Conservation (phyloP, 495 filamentous ascomycete genomes). For the Paragyromitra xinjiangensis region DNA sequence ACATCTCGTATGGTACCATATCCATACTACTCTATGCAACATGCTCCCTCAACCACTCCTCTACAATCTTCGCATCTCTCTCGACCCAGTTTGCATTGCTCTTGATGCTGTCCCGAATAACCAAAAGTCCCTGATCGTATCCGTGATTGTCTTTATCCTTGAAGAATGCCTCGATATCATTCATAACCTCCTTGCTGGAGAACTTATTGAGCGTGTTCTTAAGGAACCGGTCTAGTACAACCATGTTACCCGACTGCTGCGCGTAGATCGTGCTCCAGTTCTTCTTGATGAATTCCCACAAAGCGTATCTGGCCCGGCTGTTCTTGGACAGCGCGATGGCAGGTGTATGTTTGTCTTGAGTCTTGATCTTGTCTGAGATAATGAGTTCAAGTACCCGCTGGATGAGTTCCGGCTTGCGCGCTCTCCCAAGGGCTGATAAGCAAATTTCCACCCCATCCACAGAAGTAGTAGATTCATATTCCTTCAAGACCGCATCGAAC, state of each 20-base stretch:
- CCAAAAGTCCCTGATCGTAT: conserved; percentile 79
- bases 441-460: conserved; percentile 90
- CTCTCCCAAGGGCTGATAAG: conserved; percentile 77
- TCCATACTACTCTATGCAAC: conserved; percentile 45
- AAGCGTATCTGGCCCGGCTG: conserved; percentile 69
- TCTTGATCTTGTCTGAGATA: conserved; percentile 76
- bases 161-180: conserved; percentile 87
- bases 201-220: conserved; percentile 80
- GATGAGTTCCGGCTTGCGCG: conserved; percentile 73
- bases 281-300: conserved; percentile 85
- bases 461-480: conserved; percentile 80
- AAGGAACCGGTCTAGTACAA: conserved; percentile 87
- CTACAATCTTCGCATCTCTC: conserved; percentile 72
- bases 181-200: conserved; percentile 70
- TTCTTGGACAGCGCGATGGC: conserved; percentile 76
- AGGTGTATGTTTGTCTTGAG: conserved; percentile 87
- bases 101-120: conserved; percentile 80
- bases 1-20: background rate
- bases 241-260: conserved; percentile 78
- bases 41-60: conserved; percentile 75
- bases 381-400: conserved; percentile 77
- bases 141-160: conserved; percentile 78
- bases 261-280: conserved; percentile 76
- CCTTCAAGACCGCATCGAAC: conserved; percentile 79
- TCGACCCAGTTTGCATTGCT: conserved; percentile 79